These are phyloP conservation scores for Nidularia pulvinata DNA, from an alignment of 768 basidiomycete species.

Conservation along the genomic window DNA sequence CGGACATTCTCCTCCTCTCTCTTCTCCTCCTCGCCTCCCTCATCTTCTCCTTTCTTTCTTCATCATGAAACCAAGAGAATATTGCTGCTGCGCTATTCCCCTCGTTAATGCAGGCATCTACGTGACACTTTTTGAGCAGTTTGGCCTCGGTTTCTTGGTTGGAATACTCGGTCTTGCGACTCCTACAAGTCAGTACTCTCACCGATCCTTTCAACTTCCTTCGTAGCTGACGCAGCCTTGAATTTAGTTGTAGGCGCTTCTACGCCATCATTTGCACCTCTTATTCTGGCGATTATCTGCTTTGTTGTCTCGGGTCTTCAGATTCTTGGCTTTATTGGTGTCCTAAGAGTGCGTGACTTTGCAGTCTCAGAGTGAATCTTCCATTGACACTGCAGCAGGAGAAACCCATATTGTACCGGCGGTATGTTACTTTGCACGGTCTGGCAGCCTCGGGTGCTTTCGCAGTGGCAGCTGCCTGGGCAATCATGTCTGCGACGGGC, in stretches of 20 bases:
- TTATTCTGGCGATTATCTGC: constrained; percentile 74
- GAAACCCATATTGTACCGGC: constrained; percentile 59
- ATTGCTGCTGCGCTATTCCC: constrained; percentile 94
- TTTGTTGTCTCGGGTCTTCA: constrained; percentile 80
- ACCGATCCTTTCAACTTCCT: background rate
- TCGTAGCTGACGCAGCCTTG: background rate
- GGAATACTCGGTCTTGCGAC: constrained; percentile 79
- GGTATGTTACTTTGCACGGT: constrained; percentile 70
- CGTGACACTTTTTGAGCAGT: constrained; percentile 74
- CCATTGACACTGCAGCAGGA: constrained; percentile 44
- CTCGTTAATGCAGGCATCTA: constrained; percentile 92
- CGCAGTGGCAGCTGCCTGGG: constrained; percentile 78
- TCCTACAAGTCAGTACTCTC: constrained; percentile 62
- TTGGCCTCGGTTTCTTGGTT: constrained; percentile 60
- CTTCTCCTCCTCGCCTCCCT: constrained; percentile 9
- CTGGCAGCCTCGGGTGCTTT: constrained; percentile 60
- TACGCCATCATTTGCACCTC: constrained; percentile 75
- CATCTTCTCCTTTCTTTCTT: constrained; percentile 11
- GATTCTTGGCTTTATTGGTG: constrained; percentile 83
- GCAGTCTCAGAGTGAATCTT: background rate
- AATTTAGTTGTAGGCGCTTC: constrained; percentile 80
- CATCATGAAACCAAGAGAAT: constrained; percentile 77
- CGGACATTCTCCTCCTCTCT: too few species aligned
- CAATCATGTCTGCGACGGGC: constrained; percentile 73
- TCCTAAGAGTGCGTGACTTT: constrained; percentile 58